A percentile compares a stretch with the other conserved stretches of the same genome.
These are phyloP conservation scores for Trametes hirsuta DNA, from an alignment of 1,284 basidiomycete species.

Conservation along the genomic window DNA sequence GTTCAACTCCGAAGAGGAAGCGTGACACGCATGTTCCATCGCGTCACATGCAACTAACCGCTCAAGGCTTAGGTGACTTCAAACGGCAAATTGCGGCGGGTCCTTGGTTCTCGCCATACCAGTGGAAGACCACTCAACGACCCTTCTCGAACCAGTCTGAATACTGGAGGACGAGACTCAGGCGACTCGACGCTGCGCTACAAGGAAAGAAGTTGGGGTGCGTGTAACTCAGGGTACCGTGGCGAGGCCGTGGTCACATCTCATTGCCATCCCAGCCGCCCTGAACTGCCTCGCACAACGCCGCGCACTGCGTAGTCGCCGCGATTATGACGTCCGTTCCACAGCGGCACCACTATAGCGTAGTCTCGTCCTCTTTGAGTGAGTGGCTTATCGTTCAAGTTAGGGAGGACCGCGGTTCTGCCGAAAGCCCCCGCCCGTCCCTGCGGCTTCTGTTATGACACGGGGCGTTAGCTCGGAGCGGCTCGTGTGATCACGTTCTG, in stretches of 20 bases:
- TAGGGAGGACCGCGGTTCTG: conserved; percentile 29
- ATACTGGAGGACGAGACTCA: neutral
- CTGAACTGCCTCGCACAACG: neutral
- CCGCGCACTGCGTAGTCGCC: neutral
- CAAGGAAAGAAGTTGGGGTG: neutral
- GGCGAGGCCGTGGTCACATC: too few relatives aligned
- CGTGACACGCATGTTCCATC: neutral
- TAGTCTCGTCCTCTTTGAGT: neutral
- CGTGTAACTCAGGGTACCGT: too few relatives aligned
- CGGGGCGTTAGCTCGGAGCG: conserved; percentile 21
- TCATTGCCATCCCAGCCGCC: too few relatives aligned
- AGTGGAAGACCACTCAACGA: neutral
- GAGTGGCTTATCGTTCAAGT: neutral
- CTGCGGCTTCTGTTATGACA: conserved; percentile 27
- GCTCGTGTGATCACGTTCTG: conserved; percentile 30
- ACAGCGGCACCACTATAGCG: neutral
- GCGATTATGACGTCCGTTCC: conserved; percentile 8
- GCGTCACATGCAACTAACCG: neutral
- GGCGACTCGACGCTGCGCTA: neutral
- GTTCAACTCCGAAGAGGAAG: too few relatives aligned
- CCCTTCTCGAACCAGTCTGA: neutral
- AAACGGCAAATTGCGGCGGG: too few relatives aligned
- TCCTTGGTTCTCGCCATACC: too few relatives aligned
- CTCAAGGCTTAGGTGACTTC: too few relatives aligned
- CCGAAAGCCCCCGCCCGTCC: conserved; percentile 30